Percentiles rank a stretch among this genome's conserved stretches.
phyloP scores from a whole-genome alignment of 768 basidiomycete genomes.

The Suillus sp. region DNA sequence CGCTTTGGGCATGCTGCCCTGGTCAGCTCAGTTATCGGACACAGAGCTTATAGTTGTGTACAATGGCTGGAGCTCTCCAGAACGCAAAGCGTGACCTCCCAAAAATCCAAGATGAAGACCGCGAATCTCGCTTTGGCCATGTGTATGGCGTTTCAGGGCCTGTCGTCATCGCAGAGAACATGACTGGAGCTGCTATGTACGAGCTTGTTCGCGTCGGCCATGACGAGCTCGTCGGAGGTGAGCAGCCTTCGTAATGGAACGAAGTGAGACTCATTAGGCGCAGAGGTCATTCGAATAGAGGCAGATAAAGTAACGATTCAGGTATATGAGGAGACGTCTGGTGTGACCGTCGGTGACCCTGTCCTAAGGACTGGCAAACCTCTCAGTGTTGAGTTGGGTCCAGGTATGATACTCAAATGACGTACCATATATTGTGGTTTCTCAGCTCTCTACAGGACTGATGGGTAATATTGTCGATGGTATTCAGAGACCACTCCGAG shows the following conservation, averaged over 20 bases:
- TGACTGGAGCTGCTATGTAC: conserved; percentile 96
- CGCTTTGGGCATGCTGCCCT: conserved; percentile 29
- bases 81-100: conserved; percentile 87
- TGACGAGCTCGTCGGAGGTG: conserved; percentile 96
- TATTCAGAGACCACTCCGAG: conserved; percentile 89
- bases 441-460: conserved; percentile 57
- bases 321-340: conserved; percentile 99
- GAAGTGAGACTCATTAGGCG: conserved; percentile 18
- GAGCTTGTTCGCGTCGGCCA: conserved; percentile 98
- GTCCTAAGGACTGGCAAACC: conserved; percentile 98
- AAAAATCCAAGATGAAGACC: conserved; percentile 89
- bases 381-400: conserved; percentile 95
- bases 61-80: conserved; percentile 90
- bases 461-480: conserved; percentile 99
- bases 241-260: conserved; percentile 21
- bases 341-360: conserved; percentile 98
- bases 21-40: background rate
- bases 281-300: conserved; percentile 99
- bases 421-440: background rate
- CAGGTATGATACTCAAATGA: conserved; percentile 56
- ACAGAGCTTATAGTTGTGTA: conserved; percentile 21
- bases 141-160: conserved; percentile 98
- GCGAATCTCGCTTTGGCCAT: conserved; percentile 82
- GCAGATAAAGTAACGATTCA: conserved; percentile 98
- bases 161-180: conserved; percentile 95